Percentiles rank a stretch among this genome's conserved stretches.
These are phyloP conservation scores for Diplogelasinospora grovesii DNA, from an alignment of 495 filamentous ascomycete species.

Conservation along the genomic window DNA sequence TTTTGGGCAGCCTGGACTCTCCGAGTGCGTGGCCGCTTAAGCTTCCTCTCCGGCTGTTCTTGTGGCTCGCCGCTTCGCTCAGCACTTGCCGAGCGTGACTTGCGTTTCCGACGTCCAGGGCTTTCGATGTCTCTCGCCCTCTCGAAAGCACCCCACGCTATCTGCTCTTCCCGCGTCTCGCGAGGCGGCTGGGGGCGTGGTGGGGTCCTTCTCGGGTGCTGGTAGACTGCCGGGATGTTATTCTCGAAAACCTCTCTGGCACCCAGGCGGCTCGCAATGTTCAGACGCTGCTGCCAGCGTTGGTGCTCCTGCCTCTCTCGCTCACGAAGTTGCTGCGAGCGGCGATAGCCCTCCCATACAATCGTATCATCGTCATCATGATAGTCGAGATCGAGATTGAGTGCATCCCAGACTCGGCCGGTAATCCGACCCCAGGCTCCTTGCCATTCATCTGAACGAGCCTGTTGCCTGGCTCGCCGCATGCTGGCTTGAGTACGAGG, in stretches of 20 bases:
- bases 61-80: constrained; percentile 60
- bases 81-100: constrained; percentile 60
- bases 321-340: constrained; percentile 53
- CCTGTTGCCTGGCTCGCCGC: constrained; percentile 39
- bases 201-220: no score
- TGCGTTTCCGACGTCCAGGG: constrained; percentile 55
- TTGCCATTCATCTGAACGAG: constrained; percentile 46
- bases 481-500: constrained; percentile 46
- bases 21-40: constrained; percentile 76
- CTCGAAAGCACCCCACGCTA: constrained; percentile 86
- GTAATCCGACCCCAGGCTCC: constrained; percentile 49
- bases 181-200: constrained; percentile 40
- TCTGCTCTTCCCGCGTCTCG: constrained; percentile 70
- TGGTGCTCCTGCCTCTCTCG: constrained; percentile 59
- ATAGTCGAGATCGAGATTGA: constrained; percentile 82
- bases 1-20: no score
- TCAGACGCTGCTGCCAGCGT: constrained; percentile 72
- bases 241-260: constrained; percentile 60
- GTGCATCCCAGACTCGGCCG: constrained; percentile 42
- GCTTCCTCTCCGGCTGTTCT: constrained; percentile 61
- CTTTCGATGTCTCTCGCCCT: constrained; percentile 65
- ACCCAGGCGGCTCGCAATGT: constrained; percentile 71
- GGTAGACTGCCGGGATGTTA: constrained; percentile 37
- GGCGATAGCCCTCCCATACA: constrained; percentile 37
- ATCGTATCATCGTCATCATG: constrained; percentile 68